Evolutionary conservation across 2,329 filamentous ascomycete genomes (phyloP).

Genomic region (Colletotrichum spaethianum): DNA sequence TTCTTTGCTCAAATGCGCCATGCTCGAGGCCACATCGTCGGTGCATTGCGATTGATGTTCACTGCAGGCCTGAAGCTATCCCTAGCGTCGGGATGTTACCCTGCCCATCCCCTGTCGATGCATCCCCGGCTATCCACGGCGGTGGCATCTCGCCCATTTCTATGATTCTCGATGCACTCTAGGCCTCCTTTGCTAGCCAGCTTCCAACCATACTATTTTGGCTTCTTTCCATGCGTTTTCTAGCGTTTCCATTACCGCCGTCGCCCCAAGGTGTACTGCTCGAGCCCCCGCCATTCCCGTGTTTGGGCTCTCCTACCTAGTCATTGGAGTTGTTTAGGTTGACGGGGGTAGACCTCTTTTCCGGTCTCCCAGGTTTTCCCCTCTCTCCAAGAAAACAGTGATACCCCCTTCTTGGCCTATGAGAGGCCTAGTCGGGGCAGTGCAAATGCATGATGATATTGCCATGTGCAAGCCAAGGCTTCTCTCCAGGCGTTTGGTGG

Average conservation of each 20-base stretch:
- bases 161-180: background rate
- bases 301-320: background rate
- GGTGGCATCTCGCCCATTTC: background rate
- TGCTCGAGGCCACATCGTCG: background rate
- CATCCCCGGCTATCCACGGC: slow-evolving; percentile 20
- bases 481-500: slow-evolving; percentile 3
- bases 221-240: slow-evolving; percentile 33
- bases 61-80: background rate
- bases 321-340: background rate
- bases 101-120: background rate
- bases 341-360: background rate
- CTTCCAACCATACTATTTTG: background rate
- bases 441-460: slow-evolving; percentile 14
- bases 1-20: background rate
- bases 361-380: slow-evolving; percentile 13
- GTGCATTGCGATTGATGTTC: background rate
- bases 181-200: background rate
- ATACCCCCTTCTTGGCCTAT: background rate
- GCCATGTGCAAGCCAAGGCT: background rate
- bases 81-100: background rate
- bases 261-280: background rate
- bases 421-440: slow-evolving; percentile 12
- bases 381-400: background rate
- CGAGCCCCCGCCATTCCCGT: background rate
- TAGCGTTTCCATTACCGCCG: slow-evolving; percentile 32